Evolutionary conservation across 2,329 filamentous ascomycete species (phyloP), one percentile per base, ranked within the genome.

Genomic region (Teratosphaeria pseudoeucalypti): DNA sequence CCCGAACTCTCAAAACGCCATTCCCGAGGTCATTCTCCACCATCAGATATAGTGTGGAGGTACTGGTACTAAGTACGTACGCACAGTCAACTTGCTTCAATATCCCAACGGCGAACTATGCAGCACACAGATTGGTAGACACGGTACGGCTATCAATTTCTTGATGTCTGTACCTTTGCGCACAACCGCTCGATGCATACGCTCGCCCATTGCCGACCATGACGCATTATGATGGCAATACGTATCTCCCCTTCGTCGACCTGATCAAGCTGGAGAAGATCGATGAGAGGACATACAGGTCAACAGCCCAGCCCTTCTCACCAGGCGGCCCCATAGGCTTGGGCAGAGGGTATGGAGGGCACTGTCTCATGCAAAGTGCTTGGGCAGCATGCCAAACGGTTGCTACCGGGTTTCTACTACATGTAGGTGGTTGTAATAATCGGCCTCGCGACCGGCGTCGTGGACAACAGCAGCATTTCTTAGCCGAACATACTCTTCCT

Each of bases 341-440:
- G 52, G 49, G 54, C 34, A 68, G 75, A 14, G 77, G 80, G 0
- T 83, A 81, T 68, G 81, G 81, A 12, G 81, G 81, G 37, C 37
- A 43, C 16, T n/a, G 12, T 16, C 37, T 43, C 63, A 78, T 79
- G n/a, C 81, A 83, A 68, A 77, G 81, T 34, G 80, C 78, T 16
- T 83, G 79, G 73, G 81, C 81, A 16, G 81, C 81, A 9, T 77
- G 78, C 9, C 78, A 82, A 61, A 83, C 81, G 1, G 78, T 83
- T 12, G 67, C 65, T 6, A 70, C 74, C 32, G 81, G 79, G 1
- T 78, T 81, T 56, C 66, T 82, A 32, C 71, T 83, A 26, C 79
- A 82, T 70, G 79, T 82, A 71, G 43, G 63, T 63, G 2, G n/a
- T n/a, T 55, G 26, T 34, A 11, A 32, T 34, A 11, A 32, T 32